Base-by-base conservation (phyloP, 2,329 filamentous ascomycete genomes). In the Zalaria sp. region DNA sequence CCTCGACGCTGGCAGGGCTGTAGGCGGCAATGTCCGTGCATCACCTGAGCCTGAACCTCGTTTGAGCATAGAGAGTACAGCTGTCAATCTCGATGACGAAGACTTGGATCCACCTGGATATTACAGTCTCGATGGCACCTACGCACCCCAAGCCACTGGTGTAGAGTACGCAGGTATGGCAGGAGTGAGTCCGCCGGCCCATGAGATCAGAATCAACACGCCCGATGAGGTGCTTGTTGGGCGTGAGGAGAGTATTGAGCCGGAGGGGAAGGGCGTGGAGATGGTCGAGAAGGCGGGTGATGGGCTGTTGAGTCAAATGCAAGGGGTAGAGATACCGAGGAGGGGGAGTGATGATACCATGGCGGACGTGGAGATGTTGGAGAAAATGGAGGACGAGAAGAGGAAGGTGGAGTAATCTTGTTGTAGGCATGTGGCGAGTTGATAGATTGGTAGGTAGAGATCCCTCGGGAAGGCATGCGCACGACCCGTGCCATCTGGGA, bases 241-340 rank as follows among this genome's bases (percentile, higher is more conserved):
- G 18, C 18, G 18, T 18, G 18, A 18, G 18, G 34, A 46, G 27
- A 43, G 46, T 25, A 34, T 38, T 31, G 27, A 37, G 18, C 42
- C 36, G 9, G 41, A 35, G 11, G 26, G 11, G 4, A 37, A 35
- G 9, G 42, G 43, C 11, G 42, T 49, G 11, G 52, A 55, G 43
- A 56, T 55, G 54, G 46, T 50, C 27, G 46, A 56, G 46, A 54
- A 48, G 25, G 37, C 8, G 18, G 36, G 35, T 28, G 41, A 25
- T 7, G 18, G 27, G 26, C 29, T 43, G 37, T 35, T 9, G 26
- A 18, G 18, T 18, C 18, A 18, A 37, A 11, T 31, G 38, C 26
- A 28, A 35, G 27, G 6, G 11, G 25, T 11, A 39, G 36, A 8
- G 9, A 18, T 5, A 27, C 37, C 29, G 26, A 29, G 35, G 6